phyloP scores from a whole-genome alignment of 257 asterid genomes.

The Solanum paucissectum region DNA sequence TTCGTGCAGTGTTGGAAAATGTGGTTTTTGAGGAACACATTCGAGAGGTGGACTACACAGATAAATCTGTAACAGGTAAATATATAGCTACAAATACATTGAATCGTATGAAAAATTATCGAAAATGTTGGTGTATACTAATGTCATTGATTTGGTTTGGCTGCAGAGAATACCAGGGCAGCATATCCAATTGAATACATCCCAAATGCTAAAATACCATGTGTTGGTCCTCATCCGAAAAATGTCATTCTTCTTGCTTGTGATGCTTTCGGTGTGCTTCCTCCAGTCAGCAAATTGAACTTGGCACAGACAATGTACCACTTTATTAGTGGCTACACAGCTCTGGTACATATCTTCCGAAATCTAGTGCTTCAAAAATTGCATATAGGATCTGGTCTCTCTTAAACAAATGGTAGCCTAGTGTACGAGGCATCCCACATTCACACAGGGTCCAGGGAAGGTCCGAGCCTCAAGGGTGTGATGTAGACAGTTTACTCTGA shows the following conservation, averaged over 20 bases:
- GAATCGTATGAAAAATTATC: not conserved
- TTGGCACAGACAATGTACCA: constrained; percentile 89
- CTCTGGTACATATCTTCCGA: constrained; percentile 35
- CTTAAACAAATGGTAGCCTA: too few species aligned
- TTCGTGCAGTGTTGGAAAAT: constrained; percentile 63
- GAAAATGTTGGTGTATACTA: not conserved
- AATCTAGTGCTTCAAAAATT: not conserved
- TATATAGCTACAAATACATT: not conserved
- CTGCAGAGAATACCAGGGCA: constrained; percentile 81
- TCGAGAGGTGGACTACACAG: constrained; percentile 72
- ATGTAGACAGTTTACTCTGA: not conserved
- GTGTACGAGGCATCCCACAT: not conserved
- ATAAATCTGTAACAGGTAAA: constrained; percentile 84
- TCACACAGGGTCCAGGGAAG: not conserved
- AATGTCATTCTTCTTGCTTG: constrained; percentile 85
- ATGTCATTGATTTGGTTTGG: not conserved
- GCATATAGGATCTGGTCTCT: not conserved
- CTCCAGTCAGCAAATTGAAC: constrained; percentile 85
- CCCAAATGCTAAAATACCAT: constrained; percentile 84
- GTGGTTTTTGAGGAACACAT: constrained; percentile 88
- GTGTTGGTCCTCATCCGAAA: constrained; percentile 94
- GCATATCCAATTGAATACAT: constrained; percentile 92
- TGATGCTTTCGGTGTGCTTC: constrained; percentile 95
- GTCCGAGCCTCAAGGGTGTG: not conserved
- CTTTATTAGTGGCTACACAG: constrained; percentile 94